These are phyloP conservation scores for Aspergillus leporis DNA, from an alignment of 495 filamentous ascomycete genomes.

Conservation along the genomic window DNA sequence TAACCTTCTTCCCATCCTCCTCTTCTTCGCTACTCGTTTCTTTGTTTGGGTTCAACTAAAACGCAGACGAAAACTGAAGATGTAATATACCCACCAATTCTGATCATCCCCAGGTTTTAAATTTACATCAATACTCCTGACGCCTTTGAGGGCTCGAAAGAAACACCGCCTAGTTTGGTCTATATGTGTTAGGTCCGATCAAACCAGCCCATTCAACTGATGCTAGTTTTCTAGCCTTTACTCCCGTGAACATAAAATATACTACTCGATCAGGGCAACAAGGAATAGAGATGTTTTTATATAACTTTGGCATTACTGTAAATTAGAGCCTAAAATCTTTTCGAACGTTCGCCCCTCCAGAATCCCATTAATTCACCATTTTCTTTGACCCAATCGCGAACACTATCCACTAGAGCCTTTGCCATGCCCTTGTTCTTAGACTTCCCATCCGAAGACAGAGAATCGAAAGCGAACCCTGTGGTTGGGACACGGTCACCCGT, in stretches of 20 bases:
- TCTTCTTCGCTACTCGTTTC: background rate
- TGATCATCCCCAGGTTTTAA: background rate
- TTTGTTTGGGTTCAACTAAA: background rate
- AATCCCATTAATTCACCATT: conserved; percentile 72
- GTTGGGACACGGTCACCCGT: conserved; percentile 57
- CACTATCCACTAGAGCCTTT: conserved; percentile 80
- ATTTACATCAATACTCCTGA: background rate
- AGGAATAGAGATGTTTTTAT: background rate
- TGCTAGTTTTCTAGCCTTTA: background rate
- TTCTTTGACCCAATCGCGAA: conserved; percentile 71
- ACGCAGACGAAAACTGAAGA: background rate
- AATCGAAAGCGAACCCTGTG: conserved; percentile 32
- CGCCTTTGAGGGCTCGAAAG: background rate
- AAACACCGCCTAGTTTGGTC: background rate
- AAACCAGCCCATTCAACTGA: background rate
- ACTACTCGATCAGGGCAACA: background rate
- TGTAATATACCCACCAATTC: background rate
- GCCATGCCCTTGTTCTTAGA: conserved; percentile 78
- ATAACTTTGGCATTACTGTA: background rate
- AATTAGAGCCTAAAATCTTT: conserved; percentile 36
- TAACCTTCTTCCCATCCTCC: background rate
- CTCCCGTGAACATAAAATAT: background rate
- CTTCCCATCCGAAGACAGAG: conserved; percentile 47
- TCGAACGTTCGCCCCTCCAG: conserved; percentile 56
- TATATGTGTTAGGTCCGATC: background rate